These are phyloP conservation scores for Apiospora saccharicola DNA, from an alignment of 2,329 filamentous ascomycete species.

Conservation along the genomic window DNA sequence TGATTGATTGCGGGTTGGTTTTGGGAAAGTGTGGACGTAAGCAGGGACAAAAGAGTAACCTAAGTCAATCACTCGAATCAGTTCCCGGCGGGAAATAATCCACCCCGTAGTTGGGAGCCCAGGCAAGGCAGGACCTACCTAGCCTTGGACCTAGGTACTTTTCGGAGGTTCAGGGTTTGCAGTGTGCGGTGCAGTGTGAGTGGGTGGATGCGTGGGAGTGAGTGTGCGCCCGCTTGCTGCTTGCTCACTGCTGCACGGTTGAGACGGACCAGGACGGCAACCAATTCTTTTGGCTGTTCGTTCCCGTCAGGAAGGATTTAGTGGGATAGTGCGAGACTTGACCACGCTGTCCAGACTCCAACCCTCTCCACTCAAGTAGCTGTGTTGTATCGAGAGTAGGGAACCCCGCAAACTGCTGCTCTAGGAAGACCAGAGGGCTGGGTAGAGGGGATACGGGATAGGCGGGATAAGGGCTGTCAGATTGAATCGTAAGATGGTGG, in stretches of 20 bases:
- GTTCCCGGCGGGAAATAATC: slow-evolving; percentile 18
- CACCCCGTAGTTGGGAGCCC: slow-evolving; percentile 1
- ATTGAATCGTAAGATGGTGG: neutral
- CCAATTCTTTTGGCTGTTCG: neutral
- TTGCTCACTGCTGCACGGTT: neutral
- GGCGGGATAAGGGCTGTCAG: neutral
- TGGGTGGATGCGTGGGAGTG: neutral
- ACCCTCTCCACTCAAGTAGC: neutral
- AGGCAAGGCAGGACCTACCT: neutral
- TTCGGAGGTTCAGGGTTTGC: neutral
- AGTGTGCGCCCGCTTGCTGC: neutral
- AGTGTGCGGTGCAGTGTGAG: neutral
- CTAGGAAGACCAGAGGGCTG: slow-evolving; percentile 2
- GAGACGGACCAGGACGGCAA: slow-evolving; percentile 3
- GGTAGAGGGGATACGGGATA: neutral
- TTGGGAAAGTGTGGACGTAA: slow-evolving; percentile 15
- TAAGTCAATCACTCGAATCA: slow-evolving; percentile 10
- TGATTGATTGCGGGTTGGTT: slow-evolving; percentile 2
- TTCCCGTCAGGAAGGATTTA: neutral
- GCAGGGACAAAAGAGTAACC: slow-evolving; percentile 14
- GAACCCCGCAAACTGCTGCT: slow-evolving; percentile 6
- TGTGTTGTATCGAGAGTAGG: neutral
- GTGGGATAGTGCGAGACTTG: neutral
- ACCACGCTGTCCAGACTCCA: slow-evolving; percentile 17
- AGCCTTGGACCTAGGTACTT: neutral